A percentile compares a stretch with the other conserved stretches of the same genome.
Evolutionary conservation across 2,329 filamentous ascomycete species (phyloP).

Genomic region (Penicillium sp.): DNA sequence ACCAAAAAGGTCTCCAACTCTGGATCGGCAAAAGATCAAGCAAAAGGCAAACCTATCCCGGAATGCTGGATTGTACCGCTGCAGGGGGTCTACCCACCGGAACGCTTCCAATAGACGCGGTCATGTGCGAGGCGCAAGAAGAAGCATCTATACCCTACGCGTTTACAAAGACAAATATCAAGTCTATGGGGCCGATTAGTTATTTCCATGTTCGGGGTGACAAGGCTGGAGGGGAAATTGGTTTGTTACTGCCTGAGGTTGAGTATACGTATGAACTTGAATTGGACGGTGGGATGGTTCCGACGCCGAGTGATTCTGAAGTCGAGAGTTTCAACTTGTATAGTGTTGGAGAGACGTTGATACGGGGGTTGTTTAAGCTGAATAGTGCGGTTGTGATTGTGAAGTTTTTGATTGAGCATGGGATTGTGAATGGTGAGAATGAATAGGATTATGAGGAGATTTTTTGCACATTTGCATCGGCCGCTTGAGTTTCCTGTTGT

Average conservation of each 20-base stretch:
- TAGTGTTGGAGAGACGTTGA: conserved; percentile 76
- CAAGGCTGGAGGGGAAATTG: conserved; percentile 75
- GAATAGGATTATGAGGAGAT: conserved; percentile 69
- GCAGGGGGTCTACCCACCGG: not conserved
- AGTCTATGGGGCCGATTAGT: not conserved
- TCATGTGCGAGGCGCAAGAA: not conserved
- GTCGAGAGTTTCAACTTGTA: conserved; percentile 83
- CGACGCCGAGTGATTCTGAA: conserved; percentile 83
- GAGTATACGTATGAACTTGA: conserved; percentile 92
- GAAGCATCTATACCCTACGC: not conserved
- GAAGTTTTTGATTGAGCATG: conserved; percentile 89
- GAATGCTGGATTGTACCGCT: conserved; percentile 3
- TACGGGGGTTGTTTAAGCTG: conserved; percentile 81
- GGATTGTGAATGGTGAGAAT: conserved; percentile 77
- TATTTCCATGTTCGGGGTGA: not conserved
- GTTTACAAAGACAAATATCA: not conserved
- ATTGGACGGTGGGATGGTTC: conserved; percentile 70
- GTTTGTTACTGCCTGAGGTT: conserved; percentile 85
- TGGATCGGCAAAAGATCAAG: conserved; percentile 3
- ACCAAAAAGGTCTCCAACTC: not conserved
- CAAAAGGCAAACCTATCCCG: conserved; percentile 1
- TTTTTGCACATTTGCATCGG: not conserved
- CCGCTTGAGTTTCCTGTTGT: not conserved
- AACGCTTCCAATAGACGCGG: not conserved
- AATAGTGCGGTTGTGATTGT: conserved; percentile 85